Evolutionary conservation across 345 rosid genomes (phyloP).

Genomic region (Bruguiera sexangula): DNA sequence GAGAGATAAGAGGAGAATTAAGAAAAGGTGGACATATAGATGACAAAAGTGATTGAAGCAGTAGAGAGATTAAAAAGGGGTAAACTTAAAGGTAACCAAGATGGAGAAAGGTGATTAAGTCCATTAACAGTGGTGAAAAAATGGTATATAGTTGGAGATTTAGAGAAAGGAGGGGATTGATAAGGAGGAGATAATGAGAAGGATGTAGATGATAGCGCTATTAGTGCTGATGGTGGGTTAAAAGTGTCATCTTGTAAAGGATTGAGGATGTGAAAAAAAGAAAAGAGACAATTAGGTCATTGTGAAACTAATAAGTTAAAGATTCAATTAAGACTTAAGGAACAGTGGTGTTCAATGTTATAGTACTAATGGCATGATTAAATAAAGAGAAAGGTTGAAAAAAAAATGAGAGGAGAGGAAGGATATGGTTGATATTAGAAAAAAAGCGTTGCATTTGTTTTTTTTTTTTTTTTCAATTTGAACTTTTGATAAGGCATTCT

Average conservation of each 20-base stretch:
- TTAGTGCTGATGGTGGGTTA: constrained; percentile 28
- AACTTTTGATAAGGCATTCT: constrained; percentile 48
- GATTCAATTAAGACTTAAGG: constrained; percentile 34
- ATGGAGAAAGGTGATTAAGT: constrained; percentile 31
- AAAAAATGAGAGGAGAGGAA: constrained; percentile 35
- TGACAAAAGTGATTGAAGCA: constrained; percentile 45
- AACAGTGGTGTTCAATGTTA: constrained; percentile 8
- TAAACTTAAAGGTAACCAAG: constrained; percentile 43
- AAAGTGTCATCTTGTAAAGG: constrained; percentile 61
- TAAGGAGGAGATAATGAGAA: not conserved
- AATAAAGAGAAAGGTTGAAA: not conserved
- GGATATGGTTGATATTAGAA: constrained; percentile 81
- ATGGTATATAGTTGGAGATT: constrained; percentile 51
- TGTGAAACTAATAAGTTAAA: constrained; percentile 20
- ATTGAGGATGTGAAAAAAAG: constrained; percentile 34
- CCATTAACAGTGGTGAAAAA: constrained; percentile 23
- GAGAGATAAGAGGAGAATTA: constrained; percentile 59
- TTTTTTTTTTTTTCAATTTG: constrained; percentile 79
- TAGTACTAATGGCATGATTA: too few relatives aligned
- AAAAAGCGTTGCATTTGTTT: constrained; percentile 61
- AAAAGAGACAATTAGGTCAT: constrained; percentile 46
- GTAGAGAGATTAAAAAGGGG: constrained; percentile 42
- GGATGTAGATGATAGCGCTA: not conserved
- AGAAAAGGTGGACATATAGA: constrained; percentile 52
- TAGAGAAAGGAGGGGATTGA: constrained; percentile 37